Evolutionary conservation across 257 asterid genomes (phyloP).

Genomic region (Handroanthus guayacan): DNA sequence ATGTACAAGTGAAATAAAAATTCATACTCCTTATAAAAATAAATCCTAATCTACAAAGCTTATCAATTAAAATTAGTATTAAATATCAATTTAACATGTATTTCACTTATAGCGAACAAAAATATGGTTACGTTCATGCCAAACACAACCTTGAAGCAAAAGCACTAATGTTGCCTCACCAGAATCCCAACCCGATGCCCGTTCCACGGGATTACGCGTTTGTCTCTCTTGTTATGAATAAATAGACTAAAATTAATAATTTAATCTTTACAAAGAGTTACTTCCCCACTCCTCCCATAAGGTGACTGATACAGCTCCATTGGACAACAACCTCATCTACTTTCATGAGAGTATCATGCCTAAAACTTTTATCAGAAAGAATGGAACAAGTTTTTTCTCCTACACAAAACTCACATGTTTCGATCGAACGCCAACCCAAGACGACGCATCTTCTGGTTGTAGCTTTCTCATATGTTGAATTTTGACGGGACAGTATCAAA

Average conservation of each 20-base stretch:
- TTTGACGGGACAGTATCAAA: conserved; percentile 80
- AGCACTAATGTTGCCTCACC: too few relatives aligned
- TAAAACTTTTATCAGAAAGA: background rate
- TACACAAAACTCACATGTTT: conserved; percentile 31
- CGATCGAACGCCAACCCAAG: conserved; percentile 6
- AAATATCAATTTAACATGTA: too few relatives aligned
- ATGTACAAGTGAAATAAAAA: too few relatives aligned
- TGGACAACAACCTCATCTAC: conserved; percentile 4
- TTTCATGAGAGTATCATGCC: background rate
- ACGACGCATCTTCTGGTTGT: background rate
- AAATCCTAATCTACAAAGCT: too few relatives aligned
- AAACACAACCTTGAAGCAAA: background rate
- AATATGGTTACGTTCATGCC: background rate
- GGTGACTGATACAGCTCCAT: background rate
- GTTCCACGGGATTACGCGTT: background rate
- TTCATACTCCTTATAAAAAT: too few relatives aligned
- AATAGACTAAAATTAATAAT: conserved; percentile 25
- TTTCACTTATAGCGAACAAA: too few relatives aligned
- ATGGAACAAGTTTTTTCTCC: background rate
- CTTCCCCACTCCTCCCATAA: conserved; percentile 5
- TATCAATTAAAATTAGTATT: too few relatives aligned
- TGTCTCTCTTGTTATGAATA: background rate
- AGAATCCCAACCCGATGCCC: background rate
- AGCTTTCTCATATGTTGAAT: conserved; percentile 61
- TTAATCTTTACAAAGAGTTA: conserved; percentile 36